Percentiles rank a stretch among this genome's conserved stretches.
These are phyloP conservation scores for Termitomyces sp. DNA, from an alignment of 768 basidiomycete species.

Conservation along the genomic window DNA sequence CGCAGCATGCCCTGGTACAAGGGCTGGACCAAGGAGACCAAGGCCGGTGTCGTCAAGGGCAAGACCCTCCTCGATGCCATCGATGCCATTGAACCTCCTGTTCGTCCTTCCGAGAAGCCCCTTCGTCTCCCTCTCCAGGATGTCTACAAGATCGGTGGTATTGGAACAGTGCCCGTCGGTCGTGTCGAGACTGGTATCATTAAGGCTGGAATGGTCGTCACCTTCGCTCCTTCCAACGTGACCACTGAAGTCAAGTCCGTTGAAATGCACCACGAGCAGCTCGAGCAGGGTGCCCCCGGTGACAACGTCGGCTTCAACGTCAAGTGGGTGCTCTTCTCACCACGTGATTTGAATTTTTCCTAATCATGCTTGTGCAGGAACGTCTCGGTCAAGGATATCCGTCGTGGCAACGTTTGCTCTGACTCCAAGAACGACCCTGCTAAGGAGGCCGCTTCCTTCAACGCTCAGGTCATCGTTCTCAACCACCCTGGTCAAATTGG, in stretches of 20 bases:
- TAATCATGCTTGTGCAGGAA: constrained; percentile 50
- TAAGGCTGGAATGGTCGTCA: constrained; percentile 99
- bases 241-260: constrained; percentile 99
- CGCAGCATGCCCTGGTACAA: constrained; percentile 98
- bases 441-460: constrained; percentile 99
- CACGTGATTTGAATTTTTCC: background rate
- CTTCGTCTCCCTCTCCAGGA: constrained; percentile 99
- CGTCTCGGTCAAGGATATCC: constrained; percentile 99
- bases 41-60: constrained; percentile 90
- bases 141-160: constrained; percentile 99
- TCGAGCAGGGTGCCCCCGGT: constrained; percentile 90
- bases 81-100: constrained; percentile 97
- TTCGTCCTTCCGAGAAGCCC: constrained; percentile 97
- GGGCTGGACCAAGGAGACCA: constrained; percentile 98
- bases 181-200: constrained; percentile 99
- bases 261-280: constrained; percentile 99
- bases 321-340: constrained; percentile 52
- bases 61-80: constrained; percentile 99
- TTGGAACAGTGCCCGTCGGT: constrained; percentile 99
- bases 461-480: constrained; percentile 99
- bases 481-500: constrained; percentile 99
- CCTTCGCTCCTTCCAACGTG: constrained; percentile 94
- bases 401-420: constrained; percentile 98
- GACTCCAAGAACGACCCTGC: constrained; percentile 99
- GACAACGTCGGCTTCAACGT: constrained; percentile 99